Evolutionary conservation across 495 filamentous ascomycete species (phyloP).

Genomic region (Tuber aestivum): DNA sequence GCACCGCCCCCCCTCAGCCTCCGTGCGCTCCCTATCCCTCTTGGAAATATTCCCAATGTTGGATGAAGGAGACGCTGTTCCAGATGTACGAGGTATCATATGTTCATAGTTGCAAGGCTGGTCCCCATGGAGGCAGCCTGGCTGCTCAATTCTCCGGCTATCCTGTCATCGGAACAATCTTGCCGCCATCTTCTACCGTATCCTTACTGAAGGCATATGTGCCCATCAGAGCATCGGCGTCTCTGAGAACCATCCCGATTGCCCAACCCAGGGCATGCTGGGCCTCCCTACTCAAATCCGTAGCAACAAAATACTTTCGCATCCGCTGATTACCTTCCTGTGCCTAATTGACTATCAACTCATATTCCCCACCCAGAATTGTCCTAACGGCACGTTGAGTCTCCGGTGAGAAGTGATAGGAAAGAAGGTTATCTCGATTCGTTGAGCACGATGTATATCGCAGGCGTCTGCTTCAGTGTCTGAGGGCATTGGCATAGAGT

Average conservation of each 20-base stretch:
- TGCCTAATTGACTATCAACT: no score
- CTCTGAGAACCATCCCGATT: conserved; percentile 86
- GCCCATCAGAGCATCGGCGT: conserved; percentile 89
- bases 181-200: conserved; percentile 48
- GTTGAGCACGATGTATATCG: conserved; percentile 83
- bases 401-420: conserved; percentile 67
- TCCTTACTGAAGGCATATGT: conserved; percentile 48
- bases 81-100: conserved; percentile 32
- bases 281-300: no score
- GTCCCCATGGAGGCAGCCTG: conserved; percentile 26
- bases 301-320: no score
- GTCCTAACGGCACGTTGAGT: conserved; percentile 75
- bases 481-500: conserved; percentile 71
- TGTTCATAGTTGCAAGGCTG: conserved; percentile 12
- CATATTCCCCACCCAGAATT: conserved; percentile 82
- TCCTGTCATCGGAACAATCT: conserved; percentile 40
- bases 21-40: conserved; percentile 47
- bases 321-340: no score
- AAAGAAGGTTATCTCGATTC: conserved; percentile 70
- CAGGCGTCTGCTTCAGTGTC: conserved; percentile 61
- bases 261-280: conserved; percentile 60
- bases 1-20: conserved; percentile 60
- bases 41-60: conserved; percentile 35
- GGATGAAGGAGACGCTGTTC: conserved; percentile 33
- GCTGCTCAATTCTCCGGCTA: conserved; percentile 22